A percentile compares a stretch with the other conserved stretches of the same genome.
Evolutionary conservation across 2,329 filamentous ascomycete species (phyloP).

Genomic region (Fusarium camptoceras): DNA sequence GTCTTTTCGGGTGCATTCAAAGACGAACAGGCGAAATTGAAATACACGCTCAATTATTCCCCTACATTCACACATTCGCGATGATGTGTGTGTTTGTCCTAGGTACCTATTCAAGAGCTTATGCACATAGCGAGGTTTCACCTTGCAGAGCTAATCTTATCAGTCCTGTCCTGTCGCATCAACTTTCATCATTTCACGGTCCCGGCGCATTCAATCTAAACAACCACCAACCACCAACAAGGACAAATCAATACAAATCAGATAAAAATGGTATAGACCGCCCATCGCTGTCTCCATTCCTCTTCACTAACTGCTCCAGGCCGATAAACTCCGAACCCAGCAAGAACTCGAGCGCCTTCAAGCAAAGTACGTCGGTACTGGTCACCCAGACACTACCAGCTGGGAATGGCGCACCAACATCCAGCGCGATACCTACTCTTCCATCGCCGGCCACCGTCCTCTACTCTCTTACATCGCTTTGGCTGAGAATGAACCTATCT

Average conservation of each 20-base stretch:
- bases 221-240: not conserved
- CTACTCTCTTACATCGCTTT: constrained; percentile 90
- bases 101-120: not conserved
- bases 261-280: constrained; percentile 42
- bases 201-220: constrained; percentile 1
- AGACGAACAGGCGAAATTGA: not conserved
- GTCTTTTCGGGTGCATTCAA: not conserved
- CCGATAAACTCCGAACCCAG: constrained; percentile 96
- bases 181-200: constrained; percentile 20
- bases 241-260: constrained; percentile 1
- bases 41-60: not conserved
- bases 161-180: constrained; percentile 16
- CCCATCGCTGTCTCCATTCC: not conserved
- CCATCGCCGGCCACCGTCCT: constrained; percentile 89
- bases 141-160: constrained; percentile 2
- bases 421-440: constrained; percentile 90
- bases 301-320: constrained; percentile 61
- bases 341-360: constrained; percentile 98
- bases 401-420: constrained; percentile 99
- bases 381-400: constrained; percentile 94
- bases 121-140: constrained; percentile 28
- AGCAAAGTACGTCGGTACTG: constrained; percentile 94
- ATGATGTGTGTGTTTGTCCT: not conserved
- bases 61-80: not conserved
- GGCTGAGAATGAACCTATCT: constrained; percentile 85